Percentiles rank a stretch among this genome's conserved stretches.
These are phyloP conservation scores for Lodderomyces jiufengensis DNA, from an alignment of 1,139 yeast genomes.

Conservation along the genomic window DNA sequence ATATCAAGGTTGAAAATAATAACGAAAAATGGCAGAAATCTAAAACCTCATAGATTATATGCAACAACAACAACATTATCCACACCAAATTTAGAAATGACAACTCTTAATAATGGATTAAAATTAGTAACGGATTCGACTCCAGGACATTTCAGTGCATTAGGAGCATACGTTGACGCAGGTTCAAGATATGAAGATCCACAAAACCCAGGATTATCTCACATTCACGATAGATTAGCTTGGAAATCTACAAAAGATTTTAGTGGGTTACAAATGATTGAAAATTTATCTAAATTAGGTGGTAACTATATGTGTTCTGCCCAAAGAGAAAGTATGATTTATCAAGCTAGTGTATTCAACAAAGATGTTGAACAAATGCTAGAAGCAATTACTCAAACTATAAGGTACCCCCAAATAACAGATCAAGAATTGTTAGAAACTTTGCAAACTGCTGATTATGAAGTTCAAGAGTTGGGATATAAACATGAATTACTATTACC, in stretches of 20 bases:
- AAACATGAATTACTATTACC: constrained; percentile 89
- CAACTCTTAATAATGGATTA: constrained; percentile 72
- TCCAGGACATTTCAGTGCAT: constrained; percentile 88
- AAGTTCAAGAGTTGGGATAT: constrained; percentile 73
- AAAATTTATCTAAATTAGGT: constrained; percentile 73
- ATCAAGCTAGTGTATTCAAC: constrained; percentile 93
- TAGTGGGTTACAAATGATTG: constrained; percentile 69
- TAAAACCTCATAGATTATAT: constrained; percentile 1
- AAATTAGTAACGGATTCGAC: constrained; percentile 80
- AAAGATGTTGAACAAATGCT: constrained; percentile 83
- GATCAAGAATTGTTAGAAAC: constrained; percentile 74
- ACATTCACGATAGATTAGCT: constrained; percentile 80
- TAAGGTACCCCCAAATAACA: constrained; percentile 63
- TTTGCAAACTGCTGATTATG: constrained; percentile 72
- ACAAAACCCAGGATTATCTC: constrained; percentile 66
- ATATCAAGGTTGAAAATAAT: not conserved
- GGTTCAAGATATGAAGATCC: constrained; percentile 80
- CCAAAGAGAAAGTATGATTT: constrained; percentile 85
- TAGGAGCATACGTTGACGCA: constrained; percentile 86
- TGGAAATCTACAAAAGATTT: constrained; percentile 72
- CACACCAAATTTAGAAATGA: constrained; percentile 35
- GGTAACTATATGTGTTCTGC: constrained; percentile 96
- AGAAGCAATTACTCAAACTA: constrained; percentile 74
- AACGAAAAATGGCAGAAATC: not conserved
- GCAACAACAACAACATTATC: not conserved